A percentile compares a stretch with the other conserved stretches of the same genome.
phyloP scores from a whole-genome alignment of 2,329 filamentous ascomycete genomes.

The Diplodia mutila region DNA sequence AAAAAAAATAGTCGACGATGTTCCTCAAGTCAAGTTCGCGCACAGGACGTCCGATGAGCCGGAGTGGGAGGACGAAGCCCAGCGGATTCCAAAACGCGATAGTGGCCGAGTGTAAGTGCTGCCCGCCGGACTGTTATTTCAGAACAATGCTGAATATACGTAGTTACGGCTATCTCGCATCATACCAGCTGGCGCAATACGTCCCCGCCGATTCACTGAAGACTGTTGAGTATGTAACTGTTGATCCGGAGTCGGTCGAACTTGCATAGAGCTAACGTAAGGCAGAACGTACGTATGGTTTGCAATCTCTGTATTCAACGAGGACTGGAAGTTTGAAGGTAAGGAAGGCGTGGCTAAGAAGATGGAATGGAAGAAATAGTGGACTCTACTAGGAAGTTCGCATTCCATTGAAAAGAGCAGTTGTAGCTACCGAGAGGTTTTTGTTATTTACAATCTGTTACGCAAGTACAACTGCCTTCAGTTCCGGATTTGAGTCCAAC shows the following conservation, averaged over 20 bases:
- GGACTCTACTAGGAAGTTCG: too few species aligned
- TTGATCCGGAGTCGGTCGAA: too few species aligned
- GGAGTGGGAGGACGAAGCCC: not conserved
- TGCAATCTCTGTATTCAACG: not conserved
- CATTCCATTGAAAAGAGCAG: too few species aligned
- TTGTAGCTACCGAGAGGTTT: too few species aligned
- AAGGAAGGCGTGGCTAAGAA: not conserved
- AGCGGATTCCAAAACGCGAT: not conserved
- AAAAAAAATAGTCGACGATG: not conserved
- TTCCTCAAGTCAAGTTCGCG: not conserved
- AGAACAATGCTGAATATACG: too few species aligned
- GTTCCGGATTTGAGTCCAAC: too few species aligned
- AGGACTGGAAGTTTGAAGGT: not conserved
- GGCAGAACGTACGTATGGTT: not conserved
- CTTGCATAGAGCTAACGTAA: too few species aligned
- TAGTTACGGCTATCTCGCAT: not conserved
- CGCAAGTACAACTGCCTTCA: too few species aligned
- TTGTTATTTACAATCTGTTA: too few species aligned
- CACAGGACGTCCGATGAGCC: not conserved
- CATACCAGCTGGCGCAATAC: not conserved
- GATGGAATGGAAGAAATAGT: not conserved
- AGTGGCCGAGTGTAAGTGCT: too few species aligned
- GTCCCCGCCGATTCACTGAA: not conserved
- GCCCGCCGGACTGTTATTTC: too few species aligned
- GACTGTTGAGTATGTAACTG: not conserved